Evolutionary conservation across 257 asterid genomes (phyloP), one percentile per base, ranked within the genome.

Genomic region (Cinchona pubescens): DNA sequence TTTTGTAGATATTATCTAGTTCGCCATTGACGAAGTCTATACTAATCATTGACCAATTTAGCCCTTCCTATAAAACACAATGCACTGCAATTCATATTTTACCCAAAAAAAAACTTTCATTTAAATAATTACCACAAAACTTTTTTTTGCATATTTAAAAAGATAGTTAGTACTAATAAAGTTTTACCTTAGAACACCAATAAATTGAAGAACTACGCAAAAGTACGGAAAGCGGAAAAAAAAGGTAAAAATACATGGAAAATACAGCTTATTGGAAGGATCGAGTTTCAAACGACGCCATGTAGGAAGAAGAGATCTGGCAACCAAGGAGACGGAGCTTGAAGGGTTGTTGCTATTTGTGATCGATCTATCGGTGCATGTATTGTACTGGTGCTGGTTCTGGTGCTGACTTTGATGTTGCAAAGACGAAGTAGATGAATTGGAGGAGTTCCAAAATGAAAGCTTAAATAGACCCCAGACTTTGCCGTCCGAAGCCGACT

Each of bases 231-330:
- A 82, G 16, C 6, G 19, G 7, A 40, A 65, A 74, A 72, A 82
- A 23, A 72, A 16, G 75, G 8, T 38, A 86, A 60, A 85, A 11
- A 66, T 67, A 94, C 98, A 87, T 42, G 97, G 97, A 75, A 94
- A 94, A 77, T 85, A 92, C 65, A 94, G 97, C 88, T 89, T 90
- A 75, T 81, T 85, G 4, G 98, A 82, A 29, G 97, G 98, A 86
- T 94, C 97, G 69, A 94, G 98, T 83, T 92, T 94, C 93, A 94
- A 79, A 77, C 97, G 98, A 32, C 95, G 97, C 46, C 97, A 92
- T 67, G 88, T 78, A 72, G 91, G 97, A 66, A 94, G 89, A 65
- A 94, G 68, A 87, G 97, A 94, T 90, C 97, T 89, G 76, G 97
- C 96, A 9, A 92, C 94, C 13, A 89, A 89, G 61, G 99, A 88